Evolutionary conservation across 306 rosid species (phyloP).

Genomic region (Heteromeles arbutifolia): DNA sequence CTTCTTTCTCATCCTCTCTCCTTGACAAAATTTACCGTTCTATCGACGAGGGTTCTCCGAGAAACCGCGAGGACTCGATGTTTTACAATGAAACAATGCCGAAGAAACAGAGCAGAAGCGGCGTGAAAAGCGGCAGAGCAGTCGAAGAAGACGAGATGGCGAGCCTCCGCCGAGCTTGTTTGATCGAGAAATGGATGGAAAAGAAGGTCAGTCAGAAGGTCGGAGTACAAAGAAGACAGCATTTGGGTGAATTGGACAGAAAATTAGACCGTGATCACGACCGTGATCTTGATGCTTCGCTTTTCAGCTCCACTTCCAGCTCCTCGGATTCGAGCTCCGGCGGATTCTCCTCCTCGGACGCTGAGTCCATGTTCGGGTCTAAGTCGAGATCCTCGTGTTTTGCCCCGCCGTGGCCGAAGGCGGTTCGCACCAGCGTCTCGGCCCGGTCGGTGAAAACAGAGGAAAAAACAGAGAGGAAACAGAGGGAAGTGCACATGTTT

Average conservation of each 20-base stretch:
- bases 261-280: constrained; percentile 25
- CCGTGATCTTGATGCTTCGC: constrained; percentile 38
- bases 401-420: constrained; percentile 46
- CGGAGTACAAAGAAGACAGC: constrained; percentile 4
- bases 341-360: constrained; percentile 72
- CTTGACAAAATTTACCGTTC: constrained; percentile 80
- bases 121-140: constrained; percentile 14
- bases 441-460: constrained; percentile 23
- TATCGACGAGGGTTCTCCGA: constrained; percentile 54
- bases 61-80: constrained; percentile 27
- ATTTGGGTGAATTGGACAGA: constrained; percentile 14
- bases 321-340: constrained; percentile 87
- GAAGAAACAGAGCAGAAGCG: constrained; percentile 38
- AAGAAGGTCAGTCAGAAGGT: constrained; percentile 27
- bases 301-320: constrained; percentile 65
- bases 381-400: constrained; percentile 43
- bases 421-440: constrained; percentile 33
- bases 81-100: constrained; percentile 29
- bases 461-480: constrained; percentile 31
- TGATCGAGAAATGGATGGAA: constrained; percentile 54
- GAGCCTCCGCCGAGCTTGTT: constrained; percentile 28
- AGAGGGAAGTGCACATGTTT: constrained; percentile 12
- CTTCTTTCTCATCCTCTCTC: constrained; percentile 72
- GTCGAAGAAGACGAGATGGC: constrained; percentile 15
- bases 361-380: constrained; percentile 50